Percentiles rank a stretch among this genome's conserved stretches.
Conservation (phyloP, 257 asterid species). For the Ilex asprella region DNA sequence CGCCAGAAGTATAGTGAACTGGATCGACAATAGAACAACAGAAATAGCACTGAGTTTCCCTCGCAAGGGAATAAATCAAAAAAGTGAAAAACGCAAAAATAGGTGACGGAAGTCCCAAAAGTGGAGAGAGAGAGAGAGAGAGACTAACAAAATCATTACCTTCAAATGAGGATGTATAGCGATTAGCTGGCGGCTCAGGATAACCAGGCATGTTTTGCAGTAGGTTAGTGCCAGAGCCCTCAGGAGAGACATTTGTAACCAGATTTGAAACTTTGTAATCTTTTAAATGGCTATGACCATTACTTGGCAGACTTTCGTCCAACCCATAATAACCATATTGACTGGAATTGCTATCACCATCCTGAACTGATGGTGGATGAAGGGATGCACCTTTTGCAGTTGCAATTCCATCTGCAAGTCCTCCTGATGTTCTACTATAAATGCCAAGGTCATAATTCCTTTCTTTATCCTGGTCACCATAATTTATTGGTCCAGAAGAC, state of each 20-base stretch:
- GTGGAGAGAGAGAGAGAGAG: constrained; percentile 6
- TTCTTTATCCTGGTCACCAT: constrained; percentile 25
- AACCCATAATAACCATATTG: constrained; percentile 27
- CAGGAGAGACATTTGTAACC: constrained; percentile 28
- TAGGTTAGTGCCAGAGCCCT: constrained; percentile 26
- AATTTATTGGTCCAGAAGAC: constrained; percentile 24
- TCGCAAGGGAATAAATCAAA: not conserved
- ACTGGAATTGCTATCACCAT: constrained; percentile 23
- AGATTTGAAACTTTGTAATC: constrained; percentile 29
- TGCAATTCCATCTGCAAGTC: constrained; percentile 26
- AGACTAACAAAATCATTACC: constrained; percentile 31
- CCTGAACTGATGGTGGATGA: constrained; percentile 25
- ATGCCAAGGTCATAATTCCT: constrained; percentile 22
- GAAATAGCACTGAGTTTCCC: not conserved
- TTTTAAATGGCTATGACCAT: constrained; percentile 22
- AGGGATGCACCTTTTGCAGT: constrained; percentile 17
- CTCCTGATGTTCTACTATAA: constrained; percentile 22
- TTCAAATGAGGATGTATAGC: constrained; percentile 34
- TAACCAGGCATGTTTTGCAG: constrained; percentile 33
- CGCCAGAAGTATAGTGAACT: constrained; percentile 28
- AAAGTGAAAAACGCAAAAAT: not conserved
- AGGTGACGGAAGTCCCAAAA: constrained; percentile 15
- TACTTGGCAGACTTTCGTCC: constrained; percentile 23
- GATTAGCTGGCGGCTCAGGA: constrained; percentile 28
- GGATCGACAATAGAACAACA: constrained; percentile 25